Percentiles rank a stretch among this genome's conserved stretches.
phyloP scores from a whole-genome alignment of 768 basidiomycete genomes.

The Suillus lakei region DNA sequence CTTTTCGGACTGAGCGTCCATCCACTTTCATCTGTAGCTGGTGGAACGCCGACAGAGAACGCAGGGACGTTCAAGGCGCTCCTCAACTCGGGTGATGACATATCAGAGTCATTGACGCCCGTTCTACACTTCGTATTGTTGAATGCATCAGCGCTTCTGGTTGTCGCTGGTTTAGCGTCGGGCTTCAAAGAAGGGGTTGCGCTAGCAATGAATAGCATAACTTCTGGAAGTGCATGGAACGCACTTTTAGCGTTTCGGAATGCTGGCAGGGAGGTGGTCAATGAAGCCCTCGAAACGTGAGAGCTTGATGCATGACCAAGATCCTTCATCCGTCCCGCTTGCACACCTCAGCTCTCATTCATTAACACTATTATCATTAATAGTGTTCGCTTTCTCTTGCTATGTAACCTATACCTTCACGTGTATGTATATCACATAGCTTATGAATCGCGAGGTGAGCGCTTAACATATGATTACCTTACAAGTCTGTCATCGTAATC shows the following conservation, averaged over 20 bases:
- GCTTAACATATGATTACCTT: too few species aligned
- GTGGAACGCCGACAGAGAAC: conserved; percentile 79
- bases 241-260: conserved; percentile 58
- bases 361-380: neutral
- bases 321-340: too few species aligned
- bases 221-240: conserved; percentile 63
- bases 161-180: conserved; percentile 77
- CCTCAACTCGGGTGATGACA: conserved; percentile 58
- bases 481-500: too few species aligned
- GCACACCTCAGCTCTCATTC: neutral
- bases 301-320: neutral
- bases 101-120: conserved; percentile 60
- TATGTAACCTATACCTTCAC: neutral
- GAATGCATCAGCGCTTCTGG: conserved; percentile 88
- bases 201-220: conserved; percentile 64
- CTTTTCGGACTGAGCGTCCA: conserved; percentile 80
- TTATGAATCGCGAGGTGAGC: too few species aligned
- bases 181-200: conserved; percentile 74
- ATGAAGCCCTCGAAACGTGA: neutral
- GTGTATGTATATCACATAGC: neutral
- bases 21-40: too few species aligned
- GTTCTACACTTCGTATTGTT: conserved; percentile 87
- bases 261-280: conserved; percentile 33
- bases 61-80: conserved; percentile 71
- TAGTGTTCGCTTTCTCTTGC: neutral